Evolutionary conservation across 768 basidiomycete species (phyloP).

Genomic region (Podaxis rugospora): DNA sequence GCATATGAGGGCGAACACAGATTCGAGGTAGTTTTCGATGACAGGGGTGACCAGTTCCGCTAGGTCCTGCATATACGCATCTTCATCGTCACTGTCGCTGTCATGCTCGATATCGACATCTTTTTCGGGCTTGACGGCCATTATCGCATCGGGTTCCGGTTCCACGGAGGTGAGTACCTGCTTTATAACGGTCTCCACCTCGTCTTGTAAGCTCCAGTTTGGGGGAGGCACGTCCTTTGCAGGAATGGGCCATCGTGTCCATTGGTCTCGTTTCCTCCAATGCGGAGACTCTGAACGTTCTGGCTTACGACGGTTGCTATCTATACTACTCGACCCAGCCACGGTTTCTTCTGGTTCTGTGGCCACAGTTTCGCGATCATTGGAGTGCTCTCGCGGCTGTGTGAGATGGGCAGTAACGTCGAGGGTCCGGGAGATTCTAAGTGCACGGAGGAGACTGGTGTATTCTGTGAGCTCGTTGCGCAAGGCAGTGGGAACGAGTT

Average conservation of each 20-base stretch:
- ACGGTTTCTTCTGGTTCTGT: background rate
- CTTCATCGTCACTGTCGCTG: conserved; percentile 16
- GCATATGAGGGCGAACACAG: conserved; percentile 4
- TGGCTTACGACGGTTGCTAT: background rate
- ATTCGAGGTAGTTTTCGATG: conserved; percentile 8
- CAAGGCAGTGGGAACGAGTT: background rate
- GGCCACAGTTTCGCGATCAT: background rate
- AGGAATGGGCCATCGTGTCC: conserved; percentile 78
- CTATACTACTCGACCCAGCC: background rate
- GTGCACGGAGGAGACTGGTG: conserved; percentile 12
- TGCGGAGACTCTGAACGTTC: conserved; percentile 11
- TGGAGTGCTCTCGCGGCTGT: background rate
- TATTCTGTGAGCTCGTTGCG: conserved; percentile 15
- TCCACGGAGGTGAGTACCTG: conserved; percentile 23
- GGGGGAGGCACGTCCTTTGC: conserved; percentile 57
- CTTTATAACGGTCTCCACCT: conserved; percentile 47
- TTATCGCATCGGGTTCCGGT: conserved; percentile 11
- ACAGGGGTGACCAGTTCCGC: conserved; percentile 4
- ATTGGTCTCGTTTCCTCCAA: conserved; percentile 39
- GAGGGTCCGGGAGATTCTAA: conserved; percentile 8
- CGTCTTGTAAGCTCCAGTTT: conserved; percentile 70
- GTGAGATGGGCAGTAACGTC: conserved; percentile 6
- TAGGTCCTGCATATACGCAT: conserved; percentile 9
- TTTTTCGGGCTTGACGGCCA: background rate
- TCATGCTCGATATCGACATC: background rate